A percentile compares a stretch with the other conserved stretches of the same genome.
Evolutionary conservation across 2,329 filamentous ascomycete species (phyloP).

Genomic region (Thermochaetoides dissita): DNA sequence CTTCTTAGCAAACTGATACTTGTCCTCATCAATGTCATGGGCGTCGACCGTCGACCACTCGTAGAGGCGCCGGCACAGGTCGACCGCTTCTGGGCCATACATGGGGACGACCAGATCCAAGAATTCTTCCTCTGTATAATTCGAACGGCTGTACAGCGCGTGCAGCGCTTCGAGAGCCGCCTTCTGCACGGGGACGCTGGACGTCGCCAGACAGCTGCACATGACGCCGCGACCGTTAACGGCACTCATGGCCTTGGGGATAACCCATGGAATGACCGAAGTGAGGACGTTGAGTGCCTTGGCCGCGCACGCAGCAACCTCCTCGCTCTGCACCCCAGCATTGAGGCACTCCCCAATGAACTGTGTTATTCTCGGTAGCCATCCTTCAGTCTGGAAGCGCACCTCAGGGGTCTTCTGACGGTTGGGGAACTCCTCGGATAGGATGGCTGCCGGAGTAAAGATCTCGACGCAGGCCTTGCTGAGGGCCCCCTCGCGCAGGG

Average conservation of each 20-base stretch:
- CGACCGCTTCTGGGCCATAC: slow-evolving; percentile 58
- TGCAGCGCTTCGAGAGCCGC: slow-evolving; percentile 73
- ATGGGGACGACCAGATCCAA: slow-evolving; percentile 63
- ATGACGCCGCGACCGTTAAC: slow-evolving; percentile 57
- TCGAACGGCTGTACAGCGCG: slow-evolving; percentile 61
- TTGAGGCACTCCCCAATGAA: slow-evolving; percentile 62
- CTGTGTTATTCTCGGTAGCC: slow-evolving; percentile 63
- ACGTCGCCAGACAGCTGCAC: slow-evolving; percentile 55
- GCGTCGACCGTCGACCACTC: slow-evolving; percentile 69
- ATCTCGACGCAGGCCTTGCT: slow-evolving; percentile 88
- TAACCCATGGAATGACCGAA: slow-evolving; percentile 74
- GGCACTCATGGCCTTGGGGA: slow-evolving; percentile 64
- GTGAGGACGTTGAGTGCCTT: slow-evolving; percentile 66
- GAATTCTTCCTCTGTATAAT: slow-evolving; percentile 67
- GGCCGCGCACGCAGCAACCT: slow-evolving; percentile 55
- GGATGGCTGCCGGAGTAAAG: slow-evolving; percentile 65
- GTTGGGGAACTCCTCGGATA: slow-evolving; percentile 62
- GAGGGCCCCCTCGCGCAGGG: slow-evolving; percentile 66
- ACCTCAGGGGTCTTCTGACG: slow-evolving; percentile 55
- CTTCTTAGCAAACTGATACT: slow-evolving; percentile 86
- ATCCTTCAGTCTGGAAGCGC: slow-evolving; percentile 69
- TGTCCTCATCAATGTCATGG: slow-evolving; percentile 76
- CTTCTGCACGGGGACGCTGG: slow-evolving; percentile 60
- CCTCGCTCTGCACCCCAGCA: slow-evolving; percentile 48
- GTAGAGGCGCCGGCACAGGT: slow-evolving; percentile 59